Evolutionary conservation across 202 grass and related monocot species (phyloP).

Genomic region (Carex arenaria): DNA sequence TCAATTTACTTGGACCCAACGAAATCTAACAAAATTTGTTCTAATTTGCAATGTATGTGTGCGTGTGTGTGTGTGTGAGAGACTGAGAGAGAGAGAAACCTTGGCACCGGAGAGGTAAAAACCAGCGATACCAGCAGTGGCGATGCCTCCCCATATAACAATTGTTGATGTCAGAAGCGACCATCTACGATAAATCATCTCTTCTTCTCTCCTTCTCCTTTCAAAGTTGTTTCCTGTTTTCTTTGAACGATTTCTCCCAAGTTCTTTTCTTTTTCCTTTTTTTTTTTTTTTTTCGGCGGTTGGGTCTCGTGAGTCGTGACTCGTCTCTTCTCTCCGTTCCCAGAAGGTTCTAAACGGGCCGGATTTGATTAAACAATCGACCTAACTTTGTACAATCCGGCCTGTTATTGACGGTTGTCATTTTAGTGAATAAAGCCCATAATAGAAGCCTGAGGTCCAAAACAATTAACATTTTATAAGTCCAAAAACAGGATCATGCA

Average conservation of each 20-base stretch:
- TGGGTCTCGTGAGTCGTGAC: too few species aligned
- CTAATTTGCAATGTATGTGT: neutral
- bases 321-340: neutral
- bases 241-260: neutral
- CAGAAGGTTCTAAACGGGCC: neutral
- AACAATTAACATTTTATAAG: too few species aligned
- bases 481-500: too few species aligned
- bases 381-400: neutral
- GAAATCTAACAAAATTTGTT: neutral
- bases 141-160: slow-evolving; percentile 24
- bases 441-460: too few species aligned
- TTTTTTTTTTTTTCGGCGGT: too few species aligned
- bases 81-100: neutral
- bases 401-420: neutral
- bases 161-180: slow-evolving; percentile 25
- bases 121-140: slow-evolving; percentile 1
- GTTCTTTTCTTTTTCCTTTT: too few species aligned
- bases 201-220: neutral
- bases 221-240: neutral
- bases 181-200: slow-evolving; percentile 26
- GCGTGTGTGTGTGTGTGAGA: neutral
- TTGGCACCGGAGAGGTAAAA: neutral
- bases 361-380: neutral
- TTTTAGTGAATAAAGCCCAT: too few species aligned
- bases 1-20: neutral